Evolutionary conservation across 2,329 filamentous ascomycete species (phyloP), one percentile per base, ranked within the genome.

Genomic region (Xylariaceae sp.): DNA sequence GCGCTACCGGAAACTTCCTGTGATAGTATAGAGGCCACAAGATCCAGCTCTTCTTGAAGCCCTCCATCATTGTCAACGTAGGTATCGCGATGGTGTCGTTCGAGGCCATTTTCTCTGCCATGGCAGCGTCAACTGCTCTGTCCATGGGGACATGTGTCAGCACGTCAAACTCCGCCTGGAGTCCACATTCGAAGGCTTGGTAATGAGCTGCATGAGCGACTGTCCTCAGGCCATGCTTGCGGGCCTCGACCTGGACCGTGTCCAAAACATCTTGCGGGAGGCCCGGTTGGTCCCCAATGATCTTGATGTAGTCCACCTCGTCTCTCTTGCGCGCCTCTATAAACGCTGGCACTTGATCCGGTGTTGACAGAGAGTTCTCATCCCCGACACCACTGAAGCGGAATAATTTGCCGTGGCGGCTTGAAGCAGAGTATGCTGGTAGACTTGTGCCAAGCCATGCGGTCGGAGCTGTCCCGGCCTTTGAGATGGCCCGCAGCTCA

Each of bases 121-220:
- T 39, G 0, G 47, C 48, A 6, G 45, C n/a, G 42, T 61, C 62
- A 6, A 68, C 39, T 3, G 52, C 44, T 30, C 54, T 58, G 39
- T 64, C 61, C 45, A 65, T 55, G 1, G 64, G 61, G 27, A 57
- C 60, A 40, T 65, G 64, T 11, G 61, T 62, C 18, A 67, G 43
- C 31, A 63, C 33, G 42, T 68, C 62, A 41, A 64, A 64, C 6
- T 57, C 61, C 6, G 60, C 60, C 7, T 47, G 39, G n/a, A 67
- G 40, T 3, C 58, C 64, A 3, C 59, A 56, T 12, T 43, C 39
- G 44, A 64, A 66, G 0, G 63, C 51, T 2, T 44, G 44, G 12
- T 55, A 54, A 9, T 62, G 57, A 6, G 64, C 52, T 11, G 64
- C 56, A 39, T 66, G 63, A 3, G 59, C 62, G 7, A 66, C 50